Evolutionary conservation across 2,329 filamentous ascomycete genomes (phyloP), one percentile per base, ranked within the genome.

Genomic region (Ophioceras dolichostomum): DNA sequence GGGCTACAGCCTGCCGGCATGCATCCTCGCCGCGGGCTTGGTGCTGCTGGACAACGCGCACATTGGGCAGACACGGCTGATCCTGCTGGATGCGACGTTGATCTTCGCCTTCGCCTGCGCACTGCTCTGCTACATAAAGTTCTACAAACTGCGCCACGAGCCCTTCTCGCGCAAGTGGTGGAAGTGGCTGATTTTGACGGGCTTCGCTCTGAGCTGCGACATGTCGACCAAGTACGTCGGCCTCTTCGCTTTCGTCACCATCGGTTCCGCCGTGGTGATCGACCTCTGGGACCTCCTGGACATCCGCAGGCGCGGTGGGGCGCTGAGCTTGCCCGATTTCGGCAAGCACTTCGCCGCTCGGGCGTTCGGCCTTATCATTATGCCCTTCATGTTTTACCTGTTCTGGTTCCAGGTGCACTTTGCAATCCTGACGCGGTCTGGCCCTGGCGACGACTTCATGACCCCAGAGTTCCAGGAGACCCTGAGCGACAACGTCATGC

Each of bases 331-430:
- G 48, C 67, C 74, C 34, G 71, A 83, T 30, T 96, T 95, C 56
- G 75, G 70, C 46, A 89, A 93, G 65, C 91, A 98, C 62, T 93
- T 98, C 56, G 73, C 67, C 28, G 91, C 91, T 44, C 83, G 91
- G 37, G 75, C 79, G n/a, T 67, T 93, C 45, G 88, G 83, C 12
- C 68, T 98, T 39, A 85, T 96, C 49, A 57, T 94, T 47, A 75
- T 96, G 47, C 91, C 91, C 12, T 95, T 98, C 69, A 69, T 96
- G 53, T 93, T 98, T 62, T 98, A 98, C 61, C 75, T 98, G 33
- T 96, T 98, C 71, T 98, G 91, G 91, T 98, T 98, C 79, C 91
- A 98, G 70, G 88, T 98, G 21, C 91, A 98, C 64, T 98, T 98
- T 59, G 72, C 85, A 32, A 85, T 98, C 50, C 71, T 98, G 44